Evolutionary conservation across 495 filamentous ascomycete genomes (phyloP), one percentile per base, ranked within the genome.

Genomic region (Trichoderma asperelloides): DNA sequence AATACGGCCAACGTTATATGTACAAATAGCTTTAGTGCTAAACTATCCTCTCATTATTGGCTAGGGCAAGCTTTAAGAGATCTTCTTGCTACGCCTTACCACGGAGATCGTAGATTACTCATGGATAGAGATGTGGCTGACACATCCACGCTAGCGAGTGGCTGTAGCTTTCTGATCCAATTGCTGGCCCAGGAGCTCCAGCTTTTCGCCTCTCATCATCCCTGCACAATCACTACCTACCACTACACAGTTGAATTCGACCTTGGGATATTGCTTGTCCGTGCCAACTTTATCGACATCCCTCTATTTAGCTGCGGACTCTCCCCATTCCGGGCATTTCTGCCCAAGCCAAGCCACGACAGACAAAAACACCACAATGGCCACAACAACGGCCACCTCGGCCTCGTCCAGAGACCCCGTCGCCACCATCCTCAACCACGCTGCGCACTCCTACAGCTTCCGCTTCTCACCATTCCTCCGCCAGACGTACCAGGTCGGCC

Each of bases 401-500:
- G 81, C 43, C 43, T 47, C 43, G 15, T 47, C 55, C 55, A 60
- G 49, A 28, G 41, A 41, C 64, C 27, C 62, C 27, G 64, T 78
- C 12, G 70, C 72, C 49, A 76, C 78, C 40, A 81, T 84, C 73
- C 80, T 86, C 72, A 73, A 77, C 33, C 86, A 86, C 71, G 70
- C 75, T 60, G 74, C 85, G n/a, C 82, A 84, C 3, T 69, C 72
- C 70, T 89, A 86, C 81, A 80, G 80, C 71, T 92, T 93, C 81
- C 80, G 85, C 73, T 92, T 93, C 83, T 82, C 85, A 21, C 88
- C 87, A 33, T 91, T 91, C 80, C 84, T 93, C 7, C 87, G 87
- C 62, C 78, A 82, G 45, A 88, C 82, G 70, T 93, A 93, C 76
- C 87, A 91, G 67, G 90, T 93, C 78, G 89, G 88, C 67, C 85